Base-by-base conservation (phyloP, 2,329 filamentous ascomycete species). In the Dactylellina cionopaga region DNA sequence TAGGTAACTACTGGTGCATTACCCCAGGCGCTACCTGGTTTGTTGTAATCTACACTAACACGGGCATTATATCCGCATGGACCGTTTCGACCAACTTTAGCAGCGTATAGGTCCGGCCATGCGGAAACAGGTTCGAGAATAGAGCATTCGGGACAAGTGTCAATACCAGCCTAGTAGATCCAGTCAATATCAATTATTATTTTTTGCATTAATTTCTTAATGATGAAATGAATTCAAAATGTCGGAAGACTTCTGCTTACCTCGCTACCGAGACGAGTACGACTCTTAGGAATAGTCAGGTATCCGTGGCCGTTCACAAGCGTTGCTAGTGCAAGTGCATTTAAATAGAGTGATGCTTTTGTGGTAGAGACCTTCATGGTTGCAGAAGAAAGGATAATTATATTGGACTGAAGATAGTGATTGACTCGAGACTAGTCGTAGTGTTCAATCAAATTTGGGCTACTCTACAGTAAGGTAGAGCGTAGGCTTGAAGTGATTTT, bases 21-120 rank as follows among this genome's bases (percentile, higher is more conserved):
- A 19, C 84, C 84, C 84, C 83, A 86, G 76, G 80, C 77, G 1
- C 65, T 69, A 0, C 77, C 76, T 0, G 84, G 84, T 49, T 80
- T 78, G 78, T 85, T 86, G 78, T 85, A 86, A 79, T 86, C 84
- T 43, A 85, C 80, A 68, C 81, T 81, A 33, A 84, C 83, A 9
- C 84, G 83, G 2, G 83, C 82, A 54, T 86, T 86, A 77, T 84
- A 86, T 1, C 84, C 84, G 49, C 84, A 86, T 1, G 83, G 82
- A 0, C 84, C 84, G 55, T 80, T 84, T 1, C 83, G 80, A 15
- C 82, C 82, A 0, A 86, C 83, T 1, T 78, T 76, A 0, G 84
- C 84, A 0, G 75, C 77, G 17, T 82, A 79, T 3, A 85, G 78
- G 47, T 84, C 79, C 0, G 84, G 84, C 84, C 84, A 86, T 0